A percentile compares a stretch with the other conserved stretches of the same genome.
These are phyloP conservation scores for Penicillium riverlandense DNA, from an alignment of 495 filamentous ascomycete genomes.

Conservation along the genomic window DNA sequence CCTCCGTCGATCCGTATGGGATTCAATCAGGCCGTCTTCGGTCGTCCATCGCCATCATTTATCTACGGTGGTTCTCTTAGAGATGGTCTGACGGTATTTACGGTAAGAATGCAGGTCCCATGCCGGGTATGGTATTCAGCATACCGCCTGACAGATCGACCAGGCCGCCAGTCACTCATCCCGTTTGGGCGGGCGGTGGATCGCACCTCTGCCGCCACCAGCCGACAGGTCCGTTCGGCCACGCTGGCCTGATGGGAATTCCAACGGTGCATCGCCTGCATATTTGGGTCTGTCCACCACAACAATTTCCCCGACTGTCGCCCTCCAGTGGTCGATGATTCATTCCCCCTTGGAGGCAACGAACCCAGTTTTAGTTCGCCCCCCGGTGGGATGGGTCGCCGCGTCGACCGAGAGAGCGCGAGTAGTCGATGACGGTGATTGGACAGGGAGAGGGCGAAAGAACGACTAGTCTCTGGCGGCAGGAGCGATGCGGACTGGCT, in stretches of 20 bases:
- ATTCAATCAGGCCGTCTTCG: too few species aligned
- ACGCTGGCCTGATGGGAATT: constrained; percentile 18
- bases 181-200: constrained; percentile 16
- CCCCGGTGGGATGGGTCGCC: too few species aligned
- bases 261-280: not conserved
- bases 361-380: too few species aligned
- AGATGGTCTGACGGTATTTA: constrained; percentile 1
- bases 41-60: too few species aligned
- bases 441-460: constrained; percentile 12
- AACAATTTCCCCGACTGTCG: too few species aligned
- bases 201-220: constrained; percentile 8
- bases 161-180: not conserved
- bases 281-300: too few species aligned
- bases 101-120: constrained; percentile 10
- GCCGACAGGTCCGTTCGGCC: constrained; percentile 10
- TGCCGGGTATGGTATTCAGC: constrained; percentile 16
- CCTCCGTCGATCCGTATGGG: too few species aligned
- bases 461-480: constrained; percentile 16
- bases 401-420: too few species aligned
- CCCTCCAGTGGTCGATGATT: too few species aligned
- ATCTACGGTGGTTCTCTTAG: not conserved
- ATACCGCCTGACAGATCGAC: constrained; percentile 12
- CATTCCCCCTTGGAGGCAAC: too few species aligned
- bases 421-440: constrained; percentile 20
- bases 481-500: constrained; percentile 27